These are phyloP conservation scores for Neopestalotiopsis clavispora DNA, from an alignment of 2,329 filamentous ascomycete species.

Conservation along the genomic window DNA sequence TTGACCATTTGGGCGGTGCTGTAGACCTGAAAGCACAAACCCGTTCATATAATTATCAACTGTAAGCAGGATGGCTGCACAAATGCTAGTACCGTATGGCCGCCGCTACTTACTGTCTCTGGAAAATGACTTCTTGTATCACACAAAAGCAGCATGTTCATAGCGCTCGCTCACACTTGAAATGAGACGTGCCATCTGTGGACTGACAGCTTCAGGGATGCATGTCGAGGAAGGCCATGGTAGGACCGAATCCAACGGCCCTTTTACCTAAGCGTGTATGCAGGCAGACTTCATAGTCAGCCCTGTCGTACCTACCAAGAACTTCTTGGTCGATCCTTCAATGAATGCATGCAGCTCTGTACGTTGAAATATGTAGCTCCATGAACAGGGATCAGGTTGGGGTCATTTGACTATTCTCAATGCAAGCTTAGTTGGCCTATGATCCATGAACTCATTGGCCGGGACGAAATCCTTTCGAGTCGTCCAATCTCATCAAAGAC, in stretches of 20 bases:
- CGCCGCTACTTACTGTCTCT: background rate
- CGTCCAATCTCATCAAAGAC: background rate
- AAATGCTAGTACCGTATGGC: background rate
- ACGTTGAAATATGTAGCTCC: too few species aligned
- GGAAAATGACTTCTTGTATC: background rate
- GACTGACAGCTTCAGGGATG: background rate
- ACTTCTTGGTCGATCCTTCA: background rate
- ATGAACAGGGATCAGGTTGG: background rate
- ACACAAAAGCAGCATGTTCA: background rate
- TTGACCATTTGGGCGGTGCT: background rate
- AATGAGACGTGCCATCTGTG: background rate
- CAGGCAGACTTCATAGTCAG: background rate
- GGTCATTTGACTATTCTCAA: background rate
- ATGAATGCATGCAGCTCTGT: background rate
- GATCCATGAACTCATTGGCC: background rate
- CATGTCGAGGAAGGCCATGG: background rate
- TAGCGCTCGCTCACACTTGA: background rate
- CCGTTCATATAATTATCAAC: background rate
- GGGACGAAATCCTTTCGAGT: background rate
- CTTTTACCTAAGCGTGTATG: background rate
- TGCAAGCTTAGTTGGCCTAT: background rate
- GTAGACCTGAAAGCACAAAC: background rate
- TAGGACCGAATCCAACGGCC: background rate
- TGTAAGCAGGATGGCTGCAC: background rate
- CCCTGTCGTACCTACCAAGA: background rate